Evolutionary conservation across 257 asterid genomes (phyloP).

Genomic region (Solanum microdontum): DNA sequence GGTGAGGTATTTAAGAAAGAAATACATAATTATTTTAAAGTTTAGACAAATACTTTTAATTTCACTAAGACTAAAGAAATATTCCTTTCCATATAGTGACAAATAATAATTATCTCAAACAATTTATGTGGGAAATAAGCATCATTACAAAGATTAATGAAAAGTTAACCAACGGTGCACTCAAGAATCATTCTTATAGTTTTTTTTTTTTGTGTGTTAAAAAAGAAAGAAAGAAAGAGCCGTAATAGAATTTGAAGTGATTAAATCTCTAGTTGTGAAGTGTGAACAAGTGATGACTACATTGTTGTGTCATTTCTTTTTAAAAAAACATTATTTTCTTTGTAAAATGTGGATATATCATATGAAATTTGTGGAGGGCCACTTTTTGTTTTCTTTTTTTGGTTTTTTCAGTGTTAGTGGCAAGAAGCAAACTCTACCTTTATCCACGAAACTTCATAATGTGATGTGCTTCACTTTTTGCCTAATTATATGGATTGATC

Average conservation of each 20-base stretch:
- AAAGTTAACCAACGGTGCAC: slow-evolving; percentile 1
- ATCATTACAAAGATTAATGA: background rate
- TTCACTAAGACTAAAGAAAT: background rate
- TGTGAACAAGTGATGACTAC: slow-evolving; percentile 11
- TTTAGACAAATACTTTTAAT: background rate
- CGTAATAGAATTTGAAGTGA: slow-evolving; percentile 2
- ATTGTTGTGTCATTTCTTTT: slow-evolving; percentile 18
- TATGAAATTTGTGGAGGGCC: background rate
- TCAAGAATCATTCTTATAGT: background rate
- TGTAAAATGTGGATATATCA: background rate
- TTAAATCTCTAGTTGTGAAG: background rate
- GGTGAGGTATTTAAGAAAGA: background rate
- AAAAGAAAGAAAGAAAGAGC: background rate
- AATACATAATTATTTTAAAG: background rate
- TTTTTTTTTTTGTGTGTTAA: background rate
- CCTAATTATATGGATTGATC: slow-evolving; percentile 7
- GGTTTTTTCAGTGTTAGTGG: slow-evolving; percentile 5
- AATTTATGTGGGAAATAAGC: background rate
- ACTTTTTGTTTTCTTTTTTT: background rate
- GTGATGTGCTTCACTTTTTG: background rate
- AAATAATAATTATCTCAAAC: background rate
- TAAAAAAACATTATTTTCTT: background rate
- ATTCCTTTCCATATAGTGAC: background rate
- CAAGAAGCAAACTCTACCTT: slow-evolving; percentile 2
- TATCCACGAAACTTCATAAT: slow-evolving; percentile 5